These are phyloP conservation scores for Ophiosphaerella herpotricha DNA, from an alignment of 2,329 filamentous ascomycete genomes.

Conservation along the genomic window DNA sequence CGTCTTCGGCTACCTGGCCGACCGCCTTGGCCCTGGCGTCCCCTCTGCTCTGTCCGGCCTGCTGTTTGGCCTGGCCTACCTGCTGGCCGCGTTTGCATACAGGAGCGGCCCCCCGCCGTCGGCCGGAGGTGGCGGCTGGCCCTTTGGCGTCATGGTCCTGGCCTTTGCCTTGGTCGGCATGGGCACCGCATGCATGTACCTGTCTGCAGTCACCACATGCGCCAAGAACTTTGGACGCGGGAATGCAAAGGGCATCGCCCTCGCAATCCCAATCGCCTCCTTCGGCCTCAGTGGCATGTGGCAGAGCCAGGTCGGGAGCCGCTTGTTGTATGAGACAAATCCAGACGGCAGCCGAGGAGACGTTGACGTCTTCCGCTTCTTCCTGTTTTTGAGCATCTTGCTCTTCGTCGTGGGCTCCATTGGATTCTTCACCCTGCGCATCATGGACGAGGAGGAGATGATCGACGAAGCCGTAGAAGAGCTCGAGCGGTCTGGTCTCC, in stretches of 20 bases:
- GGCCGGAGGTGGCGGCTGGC: conserved; percentile 62
- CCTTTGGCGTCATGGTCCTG: conserved; percentile 81
- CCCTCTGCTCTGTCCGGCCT: conserved; percentile 73
- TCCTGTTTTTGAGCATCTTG: conserved; percentile 79
- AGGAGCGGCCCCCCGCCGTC: conserved; percentile 60
- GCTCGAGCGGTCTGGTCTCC: conserved; percentile 82
- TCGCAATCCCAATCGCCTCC: conserved; percentile 87
- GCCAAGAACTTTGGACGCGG: conserved; percentile 97
- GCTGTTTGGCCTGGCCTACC: conserved; percentile 80
- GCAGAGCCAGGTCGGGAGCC: conserved; percentile 85
- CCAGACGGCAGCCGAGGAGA: conserved; percentile 65
- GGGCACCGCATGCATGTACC: conserved; percentile 86
- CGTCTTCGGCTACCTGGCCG: conserved; percentile 86
- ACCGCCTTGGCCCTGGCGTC: conserved; percentile 80
- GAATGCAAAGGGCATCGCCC: conserved; percentile 82
- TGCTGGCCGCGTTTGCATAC: conserved; percentile 81
- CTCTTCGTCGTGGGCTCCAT: conserved; percentile 72
- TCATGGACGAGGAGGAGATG: conserved; percentile 83
- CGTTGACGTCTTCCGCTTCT: conserved; percentile 80
- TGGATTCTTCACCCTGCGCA: conserved; percentile 73
- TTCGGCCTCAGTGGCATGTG: conserved; percentile 96
- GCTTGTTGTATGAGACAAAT: conserved; percentile 71
- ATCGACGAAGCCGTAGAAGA: conserved; percentile 91
- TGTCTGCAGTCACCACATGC: conserved; percentile 88
- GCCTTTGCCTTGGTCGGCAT: conserved; percentile 83